A percentile compares a stretch with the other conserved stretches of the same genome.
Evolutionary conservation across 2,329 filamentous ascomycete species (phyloP).

Genomic region (Aureobasidium sp.): DNA sequence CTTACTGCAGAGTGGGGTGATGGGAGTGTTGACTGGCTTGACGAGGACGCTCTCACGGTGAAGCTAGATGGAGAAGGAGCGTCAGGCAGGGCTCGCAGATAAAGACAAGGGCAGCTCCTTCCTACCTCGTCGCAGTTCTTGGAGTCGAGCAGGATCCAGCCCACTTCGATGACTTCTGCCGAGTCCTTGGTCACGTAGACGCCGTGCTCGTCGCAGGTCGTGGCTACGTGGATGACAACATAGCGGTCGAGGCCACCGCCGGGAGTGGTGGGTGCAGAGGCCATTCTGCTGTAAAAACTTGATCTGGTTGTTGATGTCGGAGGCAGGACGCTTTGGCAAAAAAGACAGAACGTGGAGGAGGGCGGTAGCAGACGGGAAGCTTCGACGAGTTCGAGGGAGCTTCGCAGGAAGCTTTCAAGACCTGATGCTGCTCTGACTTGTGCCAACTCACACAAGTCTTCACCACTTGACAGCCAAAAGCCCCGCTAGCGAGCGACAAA

Average conservation of each 20-base stretch:
- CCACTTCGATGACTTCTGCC: slow-evolving; percentile 96
- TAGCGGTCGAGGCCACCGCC: slow-evolving; percentile 65
- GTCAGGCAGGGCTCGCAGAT: slow-evolving; percentile 8
- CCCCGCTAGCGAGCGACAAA: neutral
- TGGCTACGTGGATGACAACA: slow-evolving; percentile 96
- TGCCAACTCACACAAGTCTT: neutral
- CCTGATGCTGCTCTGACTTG: slow-evolving; percentile 1
- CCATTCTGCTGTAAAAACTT: slow-evolving; percentile 4
- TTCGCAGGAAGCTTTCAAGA: neutral
- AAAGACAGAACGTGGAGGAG: neutral
- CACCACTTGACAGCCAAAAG: slow-evolving; percentile 3
- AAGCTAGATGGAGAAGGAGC: slow-evolving; percentile 49
- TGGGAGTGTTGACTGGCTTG: slow-evolving; percentile 97
- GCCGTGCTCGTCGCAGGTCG: slow-evolving; percentile 97
- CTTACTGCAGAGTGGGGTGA: slow-evolving; percentile 98
- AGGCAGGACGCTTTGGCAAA: neutral
- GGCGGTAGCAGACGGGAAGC: neutral
- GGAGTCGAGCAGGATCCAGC: slow-evolving; percentile 91
- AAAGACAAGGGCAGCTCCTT: neutral
- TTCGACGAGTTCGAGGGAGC: neutral
- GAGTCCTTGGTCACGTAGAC: slow-evolving; percentile 99
- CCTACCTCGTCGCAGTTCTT: slow-evolving; percentile 83
- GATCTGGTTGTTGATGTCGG: neutral
- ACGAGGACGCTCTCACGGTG: slow-evolving; percentile 94
- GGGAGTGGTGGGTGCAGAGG: slow-evolving; percentile 10